Conservation (phyloP, 1,284 basidiomycete species). For the Erythrobasidium hasegawianum region DNA sequence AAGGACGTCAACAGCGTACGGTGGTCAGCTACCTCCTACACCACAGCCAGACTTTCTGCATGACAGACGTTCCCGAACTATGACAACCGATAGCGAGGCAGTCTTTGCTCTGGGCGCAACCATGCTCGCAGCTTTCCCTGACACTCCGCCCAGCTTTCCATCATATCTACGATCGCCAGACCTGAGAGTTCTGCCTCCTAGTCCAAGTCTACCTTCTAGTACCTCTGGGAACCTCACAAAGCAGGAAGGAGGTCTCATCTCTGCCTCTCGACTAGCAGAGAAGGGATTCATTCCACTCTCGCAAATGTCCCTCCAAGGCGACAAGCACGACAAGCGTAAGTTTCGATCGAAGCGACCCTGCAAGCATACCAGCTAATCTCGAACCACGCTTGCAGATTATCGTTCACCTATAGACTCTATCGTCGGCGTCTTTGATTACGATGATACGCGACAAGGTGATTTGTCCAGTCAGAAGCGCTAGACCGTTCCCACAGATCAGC, state of each 20-base stretch:
- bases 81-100: constrained; percentile 26
- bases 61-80: neutral
- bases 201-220: constrained; percentile 11
- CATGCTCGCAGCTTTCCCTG: constrained; percentile 17
- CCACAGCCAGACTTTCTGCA: neutral
- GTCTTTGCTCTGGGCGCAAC: constrained; percentile 19
- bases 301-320: constrained; percentile 12
- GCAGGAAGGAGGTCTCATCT: constrained; percentile 12
- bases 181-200: constrained; percentile 18
- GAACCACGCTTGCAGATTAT: too few relatives aligned
- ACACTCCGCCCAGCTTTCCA: constrained; percentile 13
- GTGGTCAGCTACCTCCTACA: constrained; percentile 16
- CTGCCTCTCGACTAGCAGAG: constrained; percentile 4
- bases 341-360: too few relatives aligned
- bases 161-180: constrained; percentile 16
- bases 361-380: too few relatives aligned
- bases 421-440: constrained; percentile 26
- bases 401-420: constrained; percentile 31
- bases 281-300: constrained; percentile 20
- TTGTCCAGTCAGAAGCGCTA: neutral
- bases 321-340: constrained; percentile 20
- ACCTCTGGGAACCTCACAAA: neutral
- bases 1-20: constrained; percentile 17
- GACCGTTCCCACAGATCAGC: too few relatives aligned
- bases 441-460: constrained; percentile 6